These are phyloP conservation scores for Magnusiomyces paraingens DNA, from an alignment of 1,139 yeast species.

Conservation along the genomic window DNA sequence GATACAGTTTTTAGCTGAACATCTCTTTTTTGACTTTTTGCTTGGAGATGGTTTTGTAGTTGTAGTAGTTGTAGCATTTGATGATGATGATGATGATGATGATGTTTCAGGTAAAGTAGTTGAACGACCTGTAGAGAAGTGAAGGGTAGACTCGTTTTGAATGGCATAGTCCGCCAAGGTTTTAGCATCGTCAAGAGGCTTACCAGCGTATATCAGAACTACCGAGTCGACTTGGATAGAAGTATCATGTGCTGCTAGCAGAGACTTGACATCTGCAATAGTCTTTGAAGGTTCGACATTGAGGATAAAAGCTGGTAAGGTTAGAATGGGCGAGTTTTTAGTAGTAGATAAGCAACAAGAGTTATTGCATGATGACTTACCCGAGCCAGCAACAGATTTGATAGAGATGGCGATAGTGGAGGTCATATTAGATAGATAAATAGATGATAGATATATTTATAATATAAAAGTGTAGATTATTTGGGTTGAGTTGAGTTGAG, in stretches of 20 bases:
- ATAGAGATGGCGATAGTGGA: conserved; percentile 11
- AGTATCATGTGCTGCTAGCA: conserved; percentile 12
- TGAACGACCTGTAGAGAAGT: conserved; percentile 44
- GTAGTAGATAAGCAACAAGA: neutral
- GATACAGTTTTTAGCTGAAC: conserved; percentile 57
- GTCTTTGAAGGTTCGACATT: conserved; percentile 14
- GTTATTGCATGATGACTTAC: conserved; percentile 9
- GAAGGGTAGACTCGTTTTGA: conserved; percentile 70
- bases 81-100: conserved; percentile 6
- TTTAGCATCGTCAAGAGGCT: conserved; percentile 74
- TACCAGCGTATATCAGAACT: conserved; percentile 40
- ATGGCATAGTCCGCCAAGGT: conserved; percentile 74
- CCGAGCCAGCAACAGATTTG: conserved; percentile 13
- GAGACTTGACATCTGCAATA: conserved; percentile 12
- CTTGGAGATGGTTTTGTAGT: conserved; percentile 18
- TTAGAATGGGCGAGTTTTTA: neutral
- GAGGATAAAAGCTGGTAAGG: conserved; percentile 8
- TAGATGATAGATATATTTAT: too few species aligned
- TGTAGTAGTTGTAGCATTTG: conserved; percentile 18
- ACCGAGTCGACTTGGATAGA: conserved; percentile 12
- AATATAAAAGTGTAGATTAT: too few species aligned
- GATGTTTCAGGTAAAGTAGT: conserved; percentile 31
- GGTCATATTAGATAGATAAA: neutral
- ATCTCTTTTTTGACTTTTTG: conserved; percentile 52
- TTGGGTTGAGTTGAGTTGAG: too few species aligned